phyloP scores from a whole-genome alignment of 768 basidiomycete genomes.

The Kwoniella heveanensis region DNA sequence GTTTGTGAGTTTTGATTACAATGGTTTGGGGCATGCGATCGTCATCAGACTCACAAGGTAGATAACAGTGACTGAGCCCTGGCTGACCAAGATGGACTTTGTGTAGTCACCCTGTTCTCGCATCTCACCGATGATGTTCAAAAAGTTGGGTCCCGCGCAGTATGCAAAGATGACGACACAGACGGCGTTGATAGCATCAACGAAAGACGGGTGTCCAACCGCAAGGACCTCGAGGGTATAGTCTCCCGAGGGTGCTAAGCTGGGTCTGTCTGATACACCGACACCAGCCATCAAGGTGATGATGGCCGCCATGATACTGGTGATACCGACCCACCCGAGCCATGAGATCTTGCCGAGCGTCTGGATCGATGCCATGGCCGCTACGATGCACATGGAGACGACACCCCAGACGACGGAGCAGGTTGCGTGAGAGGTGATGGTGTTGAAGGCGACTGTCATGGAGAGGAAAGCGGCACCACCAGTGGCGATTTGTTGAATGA shows the following conservation, averaged over 20 bases:
- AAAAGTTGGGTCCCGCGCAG: conserved; percentile 42
- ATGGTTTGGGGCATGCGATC: no score
- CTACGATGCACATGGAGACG: conserved; percentile 45
- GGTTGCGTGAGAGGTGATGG: conserved; percentile 52
- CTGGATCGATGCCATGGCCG: conserved; percentile 42
- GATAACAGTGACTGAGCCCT: conserved; percentile 42
- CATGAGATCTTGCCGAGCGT: conserved; percentile 52
- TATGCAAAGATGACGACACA: conserved; percentile 53
- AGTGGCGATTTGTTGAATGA: conserved; percentile 12
- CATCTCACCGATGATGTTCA: conserved; percentile 56
- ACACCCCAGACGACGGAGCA: conserved; percentile 57
- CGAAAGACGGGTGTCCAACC: conserved; percentile 27
- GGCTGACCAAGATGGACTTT: conserved; percentile 45
- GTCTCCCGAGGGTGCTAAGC: conserved; percentile 27
- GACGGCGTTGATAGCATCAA: conserved; percentile 53
- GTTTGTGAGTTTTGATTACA: no score
- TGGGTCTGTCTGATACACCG: conserved; percentile 34
- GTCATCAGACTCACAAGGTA: conserved; percentile 32
- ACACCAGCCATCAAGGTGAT: conserved; percentile 42
- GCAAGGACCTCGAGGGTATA: conserved; percentile 19
- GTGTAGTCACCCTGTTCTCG: conserved; percentile 51
- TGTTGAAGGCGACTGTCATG: conserved; percentile 56
- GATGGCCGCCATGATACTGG: conserved; percentile 38
- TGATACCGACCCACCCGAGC: conserved; percentile 48
- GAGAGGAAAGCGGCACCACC: conserved; percentile 45